A percentile compares a stretch with the other conserved stretches of the same genome.
Evolutionary conservation across 2,329 filamentous ascomycete species (phyloP).

Genomic region (Pezicula neosporulosa): DNA sequence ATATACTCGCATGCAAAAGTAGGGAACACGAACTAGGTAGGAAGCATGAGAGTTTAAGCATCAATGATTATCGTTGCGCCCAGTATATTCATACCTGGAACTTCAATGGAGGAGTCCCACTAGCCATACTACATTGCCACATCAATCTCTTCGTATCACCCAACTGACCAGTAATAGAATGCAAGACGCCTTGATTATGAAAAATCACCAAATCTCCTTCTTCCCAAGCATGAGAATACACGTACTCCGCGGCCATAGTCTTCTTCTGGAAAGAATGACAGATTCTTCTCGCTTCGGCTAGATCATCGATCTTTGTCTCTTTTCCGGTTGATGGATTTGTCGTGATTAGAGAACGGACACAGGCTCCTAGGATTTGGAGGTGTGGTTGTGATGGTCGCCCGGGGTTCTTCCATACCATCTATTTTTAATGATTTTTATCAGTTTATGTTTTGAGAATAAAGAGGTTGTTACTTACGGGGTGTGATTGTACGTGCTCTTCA

Average conservation of each 20-base stretch:
- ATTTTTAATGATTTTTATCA: background rate
- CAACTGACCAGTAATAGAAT: slow-evolving; percentile 28
- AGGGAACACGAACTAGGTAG: too few species aligned
- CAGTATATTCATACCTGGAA: too few species aligned
- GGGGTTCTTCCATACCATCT: slow-evolving; percentile 19
- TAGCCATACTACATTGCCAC: slow-evolving; percentile 28
- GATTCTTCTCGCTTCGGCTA: slow-evolving; percentile 20
- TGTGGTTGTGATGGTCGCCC: slow-evolving; percentile 9
- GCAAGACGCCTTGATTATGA: slow-evolving; percentile 30
- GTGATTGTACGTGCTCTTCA: slow-evolving; percentile 20
- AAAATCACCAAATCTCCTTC: slow-evolving; percentile 29
- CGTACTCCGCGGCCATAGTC: slow-evolving; percentile 23
- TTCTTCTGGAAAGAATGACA: slow-evolving; percentile 24
- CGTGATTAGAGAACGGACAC: slow-evolving; percentile 17
- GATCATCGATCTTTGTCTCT: slow-evolving; percentile 12
- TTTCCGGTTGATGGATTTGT: slow-evolving; percentile 16
- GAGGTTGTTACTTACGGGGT: slow-evolving; percentile 14
- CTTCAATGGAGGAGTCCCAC: slow-evolving; percentile 11
- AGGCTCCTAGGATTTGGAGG: slow-evolving; percentile 24
- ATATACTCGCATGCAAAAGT: too few species aligned
- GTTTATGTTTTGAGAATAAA: background rate
- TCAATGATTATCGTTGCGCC: too few species aligned
- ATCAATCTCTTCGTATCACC: slow-evolving; percentile 22
- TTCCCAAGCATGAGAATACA: slow-evolving; percentile 28
- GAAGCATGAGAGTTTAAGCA: too few species aligned